phyloP scores from a whole-genome alignment of 106 monocot genomes.

The Xerophyta viscosa region DNA sequence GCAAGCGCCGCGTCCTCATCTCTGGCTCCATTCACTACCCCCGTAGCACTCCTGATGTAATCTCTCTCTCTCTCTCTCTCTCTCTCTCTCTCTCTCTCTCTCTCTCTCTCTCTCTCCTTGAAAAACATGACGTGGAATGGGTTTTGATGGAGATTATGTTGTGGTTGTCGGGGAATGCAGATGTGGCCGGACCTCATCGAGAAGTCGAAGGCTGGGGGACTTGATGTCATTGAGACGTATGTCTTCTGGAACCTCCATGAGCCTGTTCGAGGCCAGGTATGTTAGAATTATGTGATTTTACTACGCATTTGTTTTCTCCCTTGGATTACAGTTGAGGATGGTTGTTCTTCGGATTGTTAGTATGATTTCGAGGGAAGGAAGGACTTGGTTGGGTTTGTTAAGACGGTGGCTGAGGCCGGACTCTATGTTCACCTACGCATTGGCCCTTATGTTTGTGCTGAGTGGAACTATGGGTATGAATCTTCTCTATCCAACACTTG shows the following conservation, averaged over 20 bases:
- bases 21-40: conserved; percentile 66
- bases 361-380: conserved; percentile 86
- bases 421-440: conserved; percentile 85
- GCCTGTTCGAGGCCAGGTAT: conserved; percentile 61
- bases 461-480: conserved; percentile 96
- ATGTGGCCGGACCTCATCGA: conserved; percentile 74
- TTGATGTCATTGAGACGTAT: conserved; percentile 68
- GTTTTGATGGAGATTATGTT: too few relatives aligned
- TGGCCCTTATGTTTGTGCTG: conserved; percentile 90
- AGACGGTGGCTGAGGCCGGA: conserved; percentile 70
- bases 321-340: neutral
- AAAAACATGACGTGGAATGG: too few relatives aligned
- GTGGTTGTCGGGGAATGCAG: conserved; percentile 15
- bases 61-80: too few relatives aligned
- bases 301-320: neutral
- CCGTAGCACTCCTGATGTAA: conserved; percentile 59
- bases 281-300: neutral
- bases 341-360: conserved; percentile 16
- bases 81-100: too few relatives aligned
- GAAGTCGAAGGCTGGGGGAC: conserved; percentile 69
- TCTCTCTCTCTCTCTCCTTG: too few relatives aligned
- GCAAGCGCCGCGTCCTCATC: conserved; percentile 40
- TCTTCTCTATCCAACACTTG: too few relatives aligned
- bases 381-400: conserved; percentile 77
- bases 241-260: conserved; percentile 82